Evolutionary conservation across 2,329 filamentous ascomycete genomes (phyloP).

Genomic region (Talaromyces sp.): DNA sequence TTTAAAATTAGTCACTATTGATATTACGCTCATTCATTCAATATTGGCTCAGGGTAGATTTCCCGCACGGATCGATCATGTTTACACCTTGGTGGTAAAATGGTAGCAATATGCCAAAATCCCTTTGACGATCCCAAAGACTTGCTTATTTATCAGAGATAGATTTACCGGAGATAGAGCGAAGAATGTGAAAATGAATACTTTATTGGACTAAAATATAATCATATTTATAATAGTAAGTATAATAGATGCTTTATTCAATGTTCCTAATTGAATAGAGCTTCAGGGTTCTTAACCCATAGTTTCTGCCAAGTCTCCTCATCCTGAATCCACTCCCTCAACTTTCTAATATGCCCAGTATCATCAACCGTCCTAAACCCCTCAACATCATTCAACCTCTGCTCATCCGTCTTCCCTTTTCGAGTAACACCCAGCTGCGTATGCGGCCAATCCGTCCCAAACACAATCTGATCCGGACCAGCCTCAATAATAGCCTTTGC

Average conservation of each 20-base stretch:
- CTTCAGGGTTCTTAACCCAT: constrained; percentile 17
- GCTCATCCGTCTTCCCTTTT: constrained; percentile 17
- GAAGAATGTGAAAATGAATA: too few relatives aligned
- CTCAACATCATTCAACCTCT: constrained; percentile 17
- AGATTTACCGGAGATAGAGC: too few relatives aligned
- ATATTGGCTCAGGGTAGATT: too few relatives aligned
- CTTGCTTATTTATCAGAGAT: too few relatives aligned
- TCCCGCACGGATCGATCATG: too few relatives aligned
- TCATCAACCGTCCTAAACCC: constrained; percentile 17
- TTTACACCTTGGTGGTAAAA: not conserved
- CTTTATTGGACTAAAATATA: not conserved
- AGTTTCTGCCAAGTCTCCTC: constrained; percentile 17
- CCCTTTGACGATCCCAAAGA: not conserved
- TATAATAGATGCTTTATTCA: not conserved
- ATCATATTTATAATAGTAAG: not conserved
- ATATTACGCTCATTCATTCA: not conserved
- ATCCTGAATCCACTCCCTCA: constrained; percentile 18
- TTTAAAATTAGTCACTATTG: not conserved
- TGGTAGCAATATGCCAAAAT: not conserved
- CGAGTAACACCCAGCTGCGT: constrained; percentile 16
- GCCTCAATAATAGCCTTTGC: constrained; percentile 16
- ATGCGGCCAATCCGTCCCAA: constrained; percentile 20
- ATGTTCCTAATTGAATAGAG: constrained; percentile 13
- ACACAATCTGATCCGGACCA: constrained; percentile 17
- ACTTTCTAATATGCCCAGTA: constrained; percentile 14